phyloP scores from a whole-genome alignment of 495 filamentous ascomycete genomes.

The Trypethelium eluteriae region DNA sequence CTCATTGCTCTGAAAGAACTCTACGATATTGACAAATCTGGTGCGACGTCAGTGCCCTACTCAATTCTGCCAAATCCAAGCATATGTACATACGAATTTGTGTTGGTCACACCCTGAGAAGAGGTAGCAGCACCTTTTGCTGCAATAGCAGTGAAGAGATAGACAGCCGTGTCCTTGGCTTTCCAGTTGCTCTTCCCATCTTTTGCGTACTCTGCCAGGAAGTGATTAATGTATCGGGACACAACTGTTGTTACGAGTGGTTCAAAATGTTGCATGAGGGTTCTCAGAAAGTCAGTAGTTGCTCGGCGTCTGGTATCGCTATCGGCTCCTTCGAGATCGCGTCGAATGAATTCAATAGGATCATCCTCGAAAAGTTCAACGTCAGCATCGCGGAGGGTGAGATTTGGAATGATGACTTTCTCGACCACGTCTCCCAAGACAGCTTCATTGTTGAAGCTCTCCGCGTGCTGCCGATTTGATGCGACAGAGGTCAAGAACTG shows the following conservation, averaged over 20 bases:
- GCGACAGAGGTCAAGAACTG: conserved; percentile 90
- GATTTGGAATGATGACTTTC: conserved; percentile 90
- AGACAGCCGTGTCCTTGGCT: conserved; percentile 92
- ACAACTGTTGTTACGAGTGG: conserved; percentile 72
- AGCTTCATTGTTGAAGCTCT: conserved; percentile 71
- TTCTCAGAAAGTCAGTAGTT: conserved; percentile 85
- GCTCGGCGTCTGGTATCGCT: conserved; percentile 85
- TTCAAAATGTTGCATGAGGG: conserved; percentile 83
- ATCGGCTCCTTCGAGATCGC: conserved; percentile 93
- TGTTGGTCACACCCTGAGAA: conserved; percentile 78
- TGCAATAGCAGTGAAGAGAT: conserved; percentile 88
- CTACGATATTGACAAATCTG: conserved; percentile 60
- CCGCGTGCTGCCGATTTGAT: conserved; percentile 63
- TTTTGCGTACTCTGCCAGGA: conserved; percentile 59
- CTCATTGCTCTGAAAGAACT: conserved; percentile 87
- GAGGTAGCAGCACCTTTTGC: conserved; percentile 81
- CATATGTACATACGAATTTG: conserved; percentile 53
- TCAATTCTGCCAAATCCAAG: not conserved
- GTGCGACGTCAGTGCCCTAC: not conserved
- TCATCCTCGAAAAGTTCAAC: conserved; percentile 96
- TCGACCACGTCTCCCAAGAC: conserved; percentile 77
- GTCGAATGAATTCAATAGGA: conserved; percentile 94
- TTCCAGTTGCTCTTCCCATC: conserved; percentile 76
- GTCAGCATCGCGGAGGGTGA: conserved; percentile 81
- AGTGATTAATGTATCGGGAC: conserved; percentile 71